phyloP scores from a whole-genome alignment of 1,284 basidiomycete genomes.

The Malassezia sympodialis region DNA sequence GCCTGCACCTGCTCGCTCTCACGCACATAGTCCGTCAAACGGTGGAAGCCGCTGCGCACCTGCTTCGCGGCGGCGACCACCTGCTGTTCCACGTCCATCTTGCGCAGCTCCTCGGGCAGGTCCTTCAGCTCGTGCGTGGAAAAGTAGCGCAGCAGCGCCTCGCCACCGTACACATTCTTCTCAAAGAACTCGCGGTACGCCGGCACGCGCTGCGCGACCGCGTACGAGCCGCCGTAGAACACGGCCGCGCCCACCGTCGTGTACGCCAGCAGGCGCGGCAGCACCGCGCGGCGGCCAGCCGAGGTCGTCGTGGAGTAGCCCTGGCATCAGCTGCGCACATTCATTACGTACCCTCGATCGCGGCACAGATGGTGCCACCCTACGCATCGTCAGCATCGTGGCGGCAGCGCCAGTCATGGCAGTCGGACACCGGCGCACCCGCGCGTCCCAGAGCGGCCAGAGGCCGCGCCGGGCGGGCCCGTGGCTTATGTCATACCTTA shows the following conservation, averaged over 20 bases:
- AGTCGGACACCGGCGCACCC: constrained; percentile 2
- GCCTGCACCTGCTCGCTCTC: constrained; percentile 26
- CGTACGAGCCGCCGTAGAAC: constrained; percentile 42
- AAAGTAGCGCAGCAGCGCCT: constrained; percentile 53
- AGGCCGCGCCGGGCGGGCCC: background rate
- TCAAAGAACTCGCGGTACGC: constrained; percentile 63
- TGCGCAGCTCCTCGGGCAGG: constrained; percentile 25
- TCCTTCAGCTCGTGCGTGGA: constrained; percentile 25
- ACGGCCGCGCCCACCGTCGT: constrained; percentile 25
- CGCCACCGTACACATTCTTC: constrained; percentile 64
- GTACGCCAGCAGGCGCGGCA: constrained; percentile 27
- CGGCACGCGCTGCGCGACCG: constrained; percentile 34
- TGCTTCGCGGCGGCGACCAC: constrained; percentile 54
- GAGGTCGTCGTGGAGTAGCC: background rate
- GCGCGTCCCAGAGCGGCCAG: background rate
- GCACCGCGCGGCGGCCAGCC: constrained; percentile 15
- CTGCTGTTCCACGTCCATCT: constrained; percentile 49
- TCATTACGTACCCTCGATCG: background rate
- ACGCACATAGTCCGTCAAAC: constrained; percentile 36
- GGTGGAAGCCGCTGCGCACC: constrained; percentile 51
- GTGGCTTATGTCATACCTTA: constrained; percentile 2
- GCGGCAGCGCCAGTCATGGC: constrained; percentile 9
- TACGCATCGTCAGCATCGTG: constrained; percentile 10
- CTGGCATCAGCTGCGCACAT: background rate
- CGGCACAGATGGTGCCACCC: background rate